phyloP scores from a whole-genome alignment of 805 yeast genomes.

The Hanseniaspora pseudoguilliermondii region DNA sequence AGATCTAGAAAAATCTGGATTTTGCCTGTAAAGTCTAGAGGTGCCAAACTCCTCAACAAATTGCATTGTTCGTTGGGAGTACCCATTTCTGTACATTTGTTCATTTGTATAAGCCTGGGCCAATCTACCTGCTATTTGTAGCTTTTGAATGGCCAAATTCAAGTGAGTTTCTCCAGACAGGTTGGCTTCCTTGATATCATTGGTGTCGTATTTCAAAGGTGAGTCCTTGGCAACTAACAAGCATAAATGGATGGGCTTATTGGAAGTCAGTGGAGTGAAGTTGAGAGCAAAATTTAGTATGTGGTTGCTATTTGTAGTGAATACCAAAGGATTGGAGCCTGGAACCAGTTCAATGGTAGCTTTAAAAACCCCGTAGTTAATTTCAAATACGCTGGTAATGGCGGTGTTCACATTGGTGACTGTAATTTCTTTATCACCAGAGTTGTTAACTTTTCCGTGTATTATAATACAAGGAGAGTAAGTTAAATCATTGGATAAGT shows the following conservation, averaged over 20 bases:
- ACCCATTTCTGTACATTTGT: slow-evolving; percentile 67
- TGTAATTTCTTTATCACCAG: slow-evolving; percentile 20
- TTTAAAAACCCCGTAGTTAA: slow-evolving; percentile 60
- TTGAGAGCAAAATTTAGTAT: slow-evolving; percentile 27
- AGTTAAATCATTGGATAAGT: slow-evolving; percentile 27
- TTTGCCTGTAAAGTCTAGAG: slow-evolving; percentile 31
- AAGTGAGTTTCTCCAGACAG: slow-evolving; percentile 47
- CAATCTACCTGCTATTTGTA: slow-evolving; percentile 71
- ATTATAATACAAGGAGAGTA: slow-evolving; percentile 39
- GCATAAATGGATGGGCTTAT: slow-evolving; percentile 74
- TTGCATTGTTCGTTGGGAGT: slow-evolving; percentile 66
- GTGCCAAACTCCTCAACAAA: slow-evolving; percentile 47
- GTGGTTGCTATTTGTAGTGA: slow-evolving; percentile 32
- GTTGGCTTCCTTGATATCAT: slow-evolving; percentile 28
- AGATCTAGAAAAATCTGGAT: slow-evolving; percentile 24
- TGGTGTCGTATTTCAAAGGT: slow-evolving; percentile 51
- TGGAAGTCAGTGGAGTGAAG: slow-evolving; percentile 45
- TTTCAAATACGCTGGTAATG: slow-evolving; percentile 54
- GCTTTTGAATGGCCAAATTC: slow-evolving; percentile 56
- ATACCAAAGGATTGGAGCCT: slow-evolving; percentile 47
- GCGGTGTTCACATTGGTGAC: slow-evolving; percentile 19
- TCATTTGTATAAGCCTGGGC: slow-evolving; percentile 89
- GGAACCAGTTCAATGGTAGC: slow-evolving; percentile 58
- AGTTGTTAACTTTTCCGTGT: slow-evolving; percentile 34
- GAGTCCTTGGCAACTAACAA: slow-evolving; percentile 68